phyloP scores from a whole-genome alignment of 768 basidiomycete species.

The Psilocybe cyanescens region DNA sequence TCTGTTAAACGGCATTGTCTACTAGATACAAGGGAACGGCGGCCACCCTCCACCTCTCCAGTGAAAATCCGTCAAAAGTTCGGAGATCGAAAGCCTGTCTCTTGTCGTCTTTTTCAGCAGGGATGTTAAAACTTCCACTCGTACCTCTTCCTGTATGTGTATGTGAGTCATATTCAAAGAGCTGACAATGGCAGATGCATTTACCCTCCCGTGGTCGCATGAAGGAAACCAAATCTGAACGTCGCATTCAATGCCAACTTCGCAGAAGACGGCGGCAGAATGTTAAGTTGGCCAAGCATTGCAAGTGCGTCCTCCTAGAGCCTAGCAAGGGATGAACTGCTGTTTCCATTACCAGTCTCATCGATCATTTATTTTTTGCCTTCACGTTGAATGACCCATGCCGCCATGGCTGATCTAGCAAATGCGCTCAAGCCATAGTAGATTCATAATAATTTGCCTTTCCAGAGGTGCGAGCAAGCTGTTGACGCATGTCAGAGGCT shows the following conservation, averaged over 20 bases:
- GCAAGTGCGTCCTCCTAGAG: slow-evolving; percentile 70
- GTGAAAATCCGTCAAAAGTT: too few species aligned
- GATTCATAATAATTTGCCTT: slow-evolving; percentile 84
- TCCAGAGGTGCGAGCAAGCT: slow-evolving; percentile 81
- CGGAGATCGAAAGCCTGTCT: too few species aligned
- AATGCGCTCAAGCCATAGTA: slow-evolving; percentile 89
- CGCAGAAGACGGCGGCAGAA: slow-evolving; percentile 60
- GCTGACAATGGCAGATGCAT: not conserved
- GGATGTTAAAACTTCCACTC: slow-evolving; percentile 84
- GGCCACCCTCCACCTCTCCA: too few species aligned
- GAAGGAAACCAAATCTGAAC: slow-evolving; percentile 80
- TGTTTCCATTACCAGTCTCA: slow-evolving; percentile 5
- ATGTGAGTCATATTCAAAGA: not conserved
- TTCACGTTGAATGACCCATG: slow-evolving; percentile 73
- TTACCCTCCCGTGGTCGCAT: slow-evolving; percentile 89
- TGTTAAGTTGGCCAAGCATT: slow-evolving; percentile 69
- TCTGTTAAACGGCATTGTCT: too few species aligned
- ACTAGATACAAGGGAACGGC: too few species aligned
- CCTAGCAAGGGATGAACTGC: slow-evolving; percentile 43
- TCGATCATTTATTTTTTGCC: slow-evolving; percentile 61
- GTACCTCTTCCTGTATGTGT: slow-evolving; percentile 52
- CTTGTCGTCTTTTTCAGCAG: too few species aligned
- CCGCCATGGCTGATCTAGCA: slow-evolving; percentile 64
- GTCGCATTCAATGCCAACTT: slow-evolving; percentile 72
- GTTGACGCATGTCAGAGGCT: slow-evolving; percentile 23